phyloP scores from a whole-genome alignment of 169 alveolate genomes.

The Amoebophrya sp. region DNA sequence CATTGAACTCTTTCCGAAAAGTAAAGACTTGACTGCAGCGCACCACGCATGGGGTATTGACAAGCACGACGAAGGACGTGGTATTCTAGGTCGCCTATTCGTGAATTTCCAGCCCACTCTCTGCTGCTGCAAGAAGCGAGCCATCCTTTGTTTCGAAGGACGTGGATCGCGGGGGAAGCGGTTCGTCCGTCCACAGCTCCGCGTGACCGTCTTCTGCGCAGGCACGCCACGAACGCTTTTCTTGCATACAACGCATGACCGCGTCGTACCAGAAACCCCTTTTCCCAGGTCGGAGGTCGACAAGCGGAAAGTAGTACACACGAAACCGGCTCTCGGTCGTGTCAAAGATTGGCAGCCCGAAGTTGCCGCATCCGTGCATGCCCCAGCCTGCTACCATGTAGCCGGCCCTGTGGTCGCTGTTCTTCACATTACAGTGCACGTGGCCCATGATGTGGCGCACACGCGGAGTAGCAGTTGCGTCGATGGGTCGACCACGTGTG shows the following conservation, averaged over 20 bases:
- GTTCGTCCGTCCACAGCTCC: background rate
- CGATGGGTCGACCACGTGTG: too few species aligned
- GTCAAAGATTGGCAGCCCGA: background rate
- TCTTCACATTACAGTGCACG: background rate
- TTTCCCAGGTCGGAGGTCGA: too few species aligned
- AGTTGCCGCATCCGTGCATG: slow-evolving; percentile 28
- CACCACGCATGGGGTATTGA: too few species aligned
- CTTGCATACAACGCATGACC: background rate
- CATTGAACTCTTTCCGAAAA: too few species aligned
- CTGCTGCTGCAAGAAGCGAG: too few species aligned
- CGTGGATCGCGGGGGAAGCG: background rate
- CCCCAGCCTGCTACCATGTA: background rate
- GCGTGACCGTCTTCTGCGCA: background rate
- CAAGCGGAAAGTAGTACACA: background rate
- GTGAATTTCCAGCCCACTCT: too few species aligned
- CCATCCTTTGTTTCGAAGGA: too few species aligned
- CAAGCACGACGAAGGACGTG: too few species aligned
- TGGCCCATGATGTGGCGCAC: background rate
- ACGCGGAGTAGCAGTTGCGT: background rate
- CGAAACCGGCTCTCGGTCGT: background rate
- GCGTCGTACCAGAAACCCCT: background rate
- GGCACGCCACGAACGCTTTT: background rate
- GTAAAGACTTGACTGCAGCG: too few species aligned
- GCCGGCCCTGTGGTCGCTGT: background rate
- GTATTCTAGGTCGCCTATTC: too few species aligned